A percentile compares a stretch with the other conserved stretches of the same genome.
Evolutionary conservation across 257 asterid genomes (phyloP).

Genomic region (Fraxinus cuspidata): DNA sequence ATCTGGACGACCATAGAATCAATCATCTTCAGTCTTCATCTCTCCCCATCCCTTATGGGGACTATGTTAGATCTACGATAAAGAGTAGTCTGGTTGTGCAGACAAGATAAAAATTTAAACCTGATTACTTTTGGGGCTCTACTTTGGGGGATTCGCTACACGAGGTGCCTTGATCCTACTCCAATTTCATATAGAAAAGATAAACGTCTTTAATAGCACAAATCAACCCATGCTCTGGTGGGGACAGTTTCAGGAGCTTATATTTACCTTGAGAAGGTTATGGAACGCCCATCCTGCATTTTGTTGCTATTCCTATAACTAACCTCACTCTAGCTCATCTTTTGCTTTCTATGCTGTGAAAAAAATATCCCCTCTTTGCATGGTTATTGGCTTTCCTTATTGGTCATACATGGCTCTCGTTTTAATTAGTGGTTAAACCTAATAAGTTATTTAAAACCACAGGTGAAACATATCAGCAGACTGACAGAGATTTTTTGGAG

Average conservation of each 20-base stretch:
- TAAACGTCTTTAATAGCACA: background rate
- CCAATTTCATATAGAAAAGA: background rate
- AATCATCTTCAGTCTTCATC: background rate
- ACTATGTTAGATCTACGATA: background rate
- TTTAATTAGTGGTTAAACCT: slow-evolving; percentile 1
- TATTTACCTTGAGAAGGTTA: background rate
- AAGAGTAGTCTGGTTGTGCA: background rate
- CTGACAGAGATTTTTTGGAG: slow-evolving; percentile 80
- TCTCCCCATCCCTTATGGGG: background rate
- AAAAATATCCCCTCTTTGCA: background rate
- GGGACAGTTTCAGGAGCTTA: background rate
- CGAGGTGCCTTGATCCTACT: background rate
- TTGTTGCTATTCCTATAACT: background rate
- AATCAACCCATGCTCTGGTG: background rate
- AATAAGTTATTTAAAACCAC: slow-evolving; percentile 31
- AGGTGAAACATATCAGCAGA: slow-evolving; percentile 90
- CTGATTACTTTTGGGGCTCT: background rate
- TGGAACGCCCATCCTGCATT: background rate
- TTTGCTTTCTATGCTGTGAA: background rate
- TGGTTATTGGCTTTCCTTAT: background rate
- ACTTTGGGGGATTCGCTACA: background rate
- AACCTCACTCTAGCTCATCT: background rate
- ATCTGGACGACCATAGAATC: background rate
- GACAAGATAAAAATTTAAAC: background rate
- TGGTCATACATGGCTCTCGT: background rate